Evolutionary conservation across 2,329 filamentous ascomycete species (phyloP), one percentile per base, ranked within the genome.

Genomic region (Remersonia thermophila): DNA sequence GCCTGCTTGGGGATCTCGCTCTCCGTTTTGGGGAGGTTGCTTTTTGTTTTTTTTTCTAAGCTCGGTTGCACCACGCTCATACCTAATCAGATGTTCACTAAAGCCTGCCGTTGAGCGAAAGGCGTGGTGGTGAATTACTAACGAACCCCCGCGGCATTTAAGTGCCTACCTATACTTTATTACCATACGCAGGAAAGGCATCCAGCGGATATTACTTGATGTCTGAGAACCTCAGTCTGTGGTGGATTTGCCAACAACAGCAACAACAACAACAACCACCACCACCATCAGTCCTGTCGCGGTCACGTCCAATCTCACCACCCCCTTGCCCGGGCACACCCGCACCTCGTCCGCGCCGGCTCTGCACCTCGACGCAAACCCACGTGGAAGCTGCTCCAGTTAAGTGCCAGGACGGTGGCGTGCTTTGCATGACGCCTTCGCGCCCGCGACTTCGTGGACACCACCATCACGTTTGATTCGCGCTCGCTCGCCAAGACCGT

Each of bases 371-470:
- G n/a, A 3, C 16, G 16, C 18, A 27, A 29, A 43, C 17, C 25
- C 13, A n/a, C 14, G 27, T 13, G 30, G 9, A 7, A 12, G 12
- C 27, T 32, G 36, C 36, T 32, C 46, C 47, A 50, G 39, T 48
- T 30, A 33, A 30, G 39, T 29, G 34, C 20, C 11, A 26, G 38
- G 26, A 32, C 40, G 43, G 45, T 50, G 46, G 46, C 49, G 46
- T 51, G 48, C 46, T 45, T 28, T 45, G 29, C 33, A 48, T 48
- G 40, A 47, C 48, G 45, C 43, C 48, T 48, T 49, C 28, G 28
- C 40, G 14, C 34, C 31, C 16, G 17, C 38, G 17, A 18, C 26
- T 39, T 29, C 12, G n/a, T 37, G 26, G 18, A 35, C 36, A 20
- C 14, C 39, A 15, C 33, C 41, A 37, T 34, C 13, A 3, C 10